Conservation (phyloP, 1,284 basidiomycete species). For the Golubevia pallescens region DNA sequence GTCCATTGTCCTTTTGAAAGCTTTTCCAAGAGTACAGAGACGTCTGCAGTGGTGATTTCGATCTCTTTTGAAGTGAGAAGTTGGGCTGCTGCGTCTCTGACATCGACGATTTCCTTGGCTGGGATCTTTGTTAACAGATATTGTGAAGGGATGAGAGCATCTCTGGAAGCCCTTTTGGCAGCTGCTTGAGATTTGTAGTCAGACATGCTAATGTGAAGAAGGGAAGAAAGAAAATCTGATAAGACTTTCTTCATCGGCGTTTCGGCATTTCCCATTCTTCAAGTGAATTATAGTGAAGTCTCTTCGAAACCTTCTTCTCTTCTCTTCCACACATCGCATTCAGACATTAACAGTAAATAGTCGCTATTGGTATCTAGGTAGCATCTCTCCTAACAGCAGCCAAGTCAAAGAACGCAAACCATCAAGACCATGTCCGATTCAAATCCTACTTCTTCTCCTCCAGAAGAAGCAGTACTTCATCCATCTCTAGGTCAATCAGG, state of each 20-base stretch:
- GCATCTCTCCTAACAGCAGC: too few relatives aligned
- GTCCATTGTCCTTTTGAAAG: slow-evolving; percentile 70
- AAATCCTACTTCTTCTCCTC: not conserved
- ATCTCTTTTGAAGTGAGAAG: slow-evolving; percentile 25
- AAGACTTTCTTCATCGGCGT: not conserved
- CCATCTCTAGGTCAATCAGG: not conserved
- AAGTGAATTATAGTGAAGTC: too few relatives aligned
- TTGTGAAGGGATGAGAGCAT: slow-evolving; percentile 22
- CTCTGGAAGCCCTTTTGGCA: slow-evolving; percentile 24
- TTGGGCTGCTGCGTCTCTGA: slow-evolving; percentile 23
- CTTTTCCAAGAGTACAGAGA: slow-evolving; percentile 68
- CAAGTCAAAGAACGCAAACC: too few relatives aligned
- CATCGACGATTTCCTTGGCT: slow-evolving; percentile 14
- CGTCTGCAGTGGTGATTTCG: slow-evolving; percentile 60
- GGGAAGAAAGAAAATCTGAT: not conserved
- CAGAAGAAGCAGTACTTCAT: not conserved
- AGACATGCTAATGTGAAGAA: slow-evolving; percentile 9
- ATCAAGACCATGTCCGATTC: too few relatives aligned
- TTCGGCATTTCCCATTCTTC: too few relatives aligned
- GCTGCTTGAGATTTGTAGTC: slow-evolving; percentile 26
- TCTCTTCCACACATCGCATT: too few relatives aligned
- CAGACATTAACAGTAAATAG: too few relatives aligned
- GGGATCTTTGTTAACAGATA: slow-evolving; percentile 26
- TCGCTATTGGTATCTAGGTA: too few relatives aligned
- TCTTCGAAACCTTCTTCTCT: too few relatives aligned